Conservation (phyloP, 345 rosid genomes). For the Heritiera fomes region DNA sequence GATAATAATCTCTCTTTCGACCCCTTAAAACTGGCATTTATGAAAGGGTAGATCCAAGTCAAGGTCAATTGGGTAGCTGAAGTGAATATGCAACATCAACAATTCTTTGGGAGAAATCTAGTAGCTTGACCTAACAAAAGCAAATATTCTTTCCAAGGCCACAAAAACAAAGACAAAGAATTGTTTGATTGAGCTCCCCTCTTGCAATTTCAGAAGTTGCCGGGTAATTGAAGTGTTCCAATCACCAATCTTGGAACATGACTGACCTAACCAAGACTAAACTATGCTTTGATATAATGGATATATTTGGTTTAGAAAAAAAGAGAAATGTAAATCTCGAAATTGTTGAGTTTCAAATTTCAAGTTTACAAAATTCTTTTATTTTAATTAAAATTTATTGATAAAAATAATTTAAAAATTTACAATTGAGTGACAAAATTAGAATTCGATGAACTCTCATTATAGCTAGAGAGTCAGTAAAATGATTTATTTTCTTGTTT, state of each 20-base stretch:
- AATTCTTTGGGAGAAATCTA: not conserved
- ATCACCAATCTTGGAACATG: not conserved
- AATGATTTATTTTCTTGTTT: too few species aligned
- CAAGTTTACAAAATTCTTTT: too few species aligned
- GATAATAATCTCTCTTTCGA: not conserved
- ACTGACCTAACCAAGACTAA: not conserved
- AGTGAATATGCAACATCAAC: not conserved
- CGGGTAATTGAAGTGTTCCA: not conserved
- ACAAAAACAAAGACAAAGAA: not conserved
- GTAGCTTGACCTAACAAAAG: not conserved
- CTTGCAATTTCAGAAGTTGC: not conserved
- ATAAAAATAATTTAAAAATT: too few species aligned
- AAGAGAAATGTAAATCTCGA: too few species aligned
- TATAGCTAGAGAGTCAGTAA: too few species aligned
- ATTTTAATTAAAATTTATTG: too few species aligned
- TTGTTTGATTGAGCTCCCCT: not conserved
- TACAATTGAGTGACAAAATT: too few species aligned
- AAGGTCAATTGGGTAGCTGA: slow-evolving; percentile 13
- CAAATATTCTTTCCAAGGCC: not conserved
- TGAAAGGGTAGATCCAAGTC: slow-evolving; percentile 5
- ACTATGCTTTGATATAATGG: not conserved
- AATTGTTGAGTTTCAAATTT: too few species aligned
- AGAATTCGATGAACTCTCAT: too few species aligned
- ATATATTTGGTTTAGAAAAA: too few species aligned
- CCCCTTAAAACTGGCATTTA: slow-evolving; percentile 16